A percentile compares a stretch with the other conserved stretches of the same genome.
Evolutionary conservation across 441 rosid genomes (phyloP).

Genomic region (Viola pubescens): DNA sequence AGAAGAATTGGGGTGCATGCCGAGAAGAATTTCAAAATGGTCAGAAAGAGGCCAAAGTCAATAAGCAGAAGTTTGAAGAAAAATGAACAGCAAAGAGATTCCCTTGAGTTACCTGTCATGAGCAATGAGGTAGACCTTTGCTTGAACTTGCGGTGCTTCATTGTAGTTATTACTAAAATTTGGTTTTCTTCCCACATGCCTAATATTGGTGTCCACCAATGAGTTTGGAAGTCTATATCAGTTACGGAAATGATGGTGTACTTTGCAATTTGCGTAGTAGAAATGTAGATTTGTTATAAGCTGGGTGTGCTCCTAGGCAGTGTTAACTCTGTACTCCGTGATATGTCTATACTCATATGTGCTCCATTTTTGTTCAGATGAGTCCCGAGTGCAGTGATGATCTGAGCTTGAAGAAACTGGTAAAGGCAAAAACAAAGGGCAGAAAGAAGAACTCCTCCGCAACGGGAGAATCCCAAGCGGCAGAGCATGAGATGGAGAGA

Average conservation of each 20-base stretch:
- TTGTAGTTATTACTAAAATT: not conserved
- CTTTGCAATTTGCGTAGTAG: not conserved
- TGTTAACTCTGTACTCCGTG: not conserved
- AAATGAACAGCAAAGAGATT: constrained; percentile 21
- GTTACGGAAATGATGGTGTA: not conserved
- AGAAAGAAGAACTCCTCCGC: constrained; percentile 23
- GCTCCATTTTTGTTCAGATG: constrained; percentile 29
- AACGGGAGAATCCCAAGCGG: constrained; percentile 19
- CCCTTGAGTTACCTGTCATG: constrained; percentile 25
- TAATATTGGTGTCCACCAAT: not conserved
- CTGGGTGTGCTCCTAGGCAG: not conserved
- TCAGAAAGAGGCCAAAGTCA: constrained; percentile 23
- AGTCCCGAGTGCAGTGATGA: constrained; percentile 39
- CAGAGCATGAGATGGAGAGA: constrained; percentile 61
- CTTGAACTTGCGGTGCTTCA: not conserved
- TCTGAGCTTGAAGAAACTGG: constrained; percentile 49
- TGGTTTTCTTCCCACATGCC: not conserved
- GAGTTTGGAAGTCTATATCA: not conserved
- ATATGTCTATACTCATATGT: not conserved
- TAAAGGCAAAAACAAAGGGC: constrained; percentile 32
- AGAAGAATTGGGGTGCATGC: constrained; percentile 20
- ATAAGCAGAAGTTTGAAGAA: constrained; percentile 15
- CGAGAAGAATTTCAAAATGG: constrained; percentile 22
- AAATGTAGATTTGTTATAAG: not conserved
- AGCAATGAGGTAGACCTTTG: constrained; percentile 30